Conservation (phyloP, 257 asterid species). For the Gentiana dahurica region DNA sequence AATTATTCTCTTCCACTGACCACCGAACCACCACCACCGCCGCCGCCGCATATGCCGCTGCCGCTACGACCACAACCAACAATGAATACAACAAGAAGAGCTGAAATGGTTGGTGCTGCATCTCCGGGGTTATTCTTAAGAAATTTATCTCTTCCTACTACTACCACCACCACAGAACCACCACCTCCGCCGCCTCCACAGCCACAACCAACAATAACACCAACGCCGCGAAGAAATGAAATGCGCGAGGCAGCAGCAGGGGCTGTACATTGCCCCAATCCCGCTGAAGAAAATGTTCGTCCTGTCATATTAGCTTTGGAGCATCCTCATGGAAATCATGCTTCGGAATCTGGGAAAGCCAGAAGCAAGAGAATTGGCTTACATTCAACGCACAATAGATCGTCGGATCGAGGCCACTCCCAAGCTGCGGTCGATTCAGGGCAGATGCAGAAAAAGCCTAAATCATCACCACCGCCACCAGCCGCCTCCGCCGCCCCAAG, state of each 20-base stretch:
- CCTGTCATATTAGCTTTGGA: constrained; percentile 67
- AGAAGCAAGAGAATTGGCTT: constrained; percentile 37
- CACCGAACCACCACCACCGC: no score
- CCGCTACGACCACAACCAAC: background rate
- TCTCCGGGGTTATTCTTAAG: no score
- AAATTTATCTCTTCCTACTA: no score
- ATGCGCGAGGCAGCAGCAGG: no score
- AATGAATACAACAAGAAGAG: background rate
- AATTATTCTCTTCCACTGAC: no score
- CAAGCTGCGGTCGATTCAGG: background rate
- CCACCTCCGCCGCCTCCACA: no score
- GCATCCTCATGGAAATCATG: constrained; percentile 26
- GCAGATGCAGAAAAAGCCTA: background rate
- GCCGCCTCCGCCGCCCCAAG: constrained; percentile 5
- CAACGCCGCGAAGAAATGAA: background rate
- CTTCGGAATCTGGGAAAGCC: constrained; percentile 19
- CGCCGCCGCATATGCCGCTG: no score
- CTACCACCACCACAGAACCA: no score
- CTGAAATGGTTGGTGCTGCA: no score
- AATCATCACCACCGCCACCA: background rate
- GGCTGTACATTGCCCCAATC: no score
- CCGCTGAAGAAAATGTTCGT: constrained; percentile 15
- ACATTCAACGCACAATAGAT: background rate
- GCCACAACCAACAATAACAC: background rate
- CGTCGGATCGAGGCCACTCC: background rate